phyloP scores from a whole-genome alignment of 768 basidiomycete species.

The Agaricus bisporus region DNA sequence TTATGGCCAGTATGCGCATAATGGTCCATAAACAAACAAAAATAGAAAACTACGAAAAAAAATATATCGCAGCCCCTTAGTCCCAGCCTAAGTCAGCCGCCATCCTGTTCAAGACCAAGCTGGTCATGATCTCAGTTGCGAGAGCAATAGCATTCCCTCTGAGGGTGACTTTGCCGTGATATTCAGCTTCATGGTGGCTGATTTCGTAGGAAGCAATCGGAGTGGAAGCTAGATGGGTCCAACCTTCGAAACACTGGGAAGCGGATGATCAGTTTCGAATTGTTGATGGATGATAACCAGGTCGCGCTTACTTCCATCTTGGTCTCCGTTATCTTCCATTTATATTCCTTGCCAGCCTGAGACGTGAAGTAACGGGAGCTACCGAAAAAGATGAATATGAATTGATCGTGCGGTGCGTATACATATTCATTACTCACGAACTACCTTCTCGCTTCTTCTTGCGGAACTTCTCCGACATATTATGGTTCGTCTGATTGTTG shows the following conservation, averaged over 20 bases:
- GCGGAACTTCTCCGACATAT: slow-evolving; percentile 57
- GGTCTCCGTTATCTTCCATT: slow-evolving; percentile 59
- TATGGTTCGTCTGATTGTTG: slow-evolving; percentile 44
- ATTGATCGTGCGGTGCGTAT: background rate
- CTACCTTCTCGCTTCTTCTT: slow-evolving; percentile 53
- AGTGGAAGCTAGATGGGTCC: slow-evolving; percentile 46
- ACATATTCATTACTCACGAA: slow-evolving; percentile 39
- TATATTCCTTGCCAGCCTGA: slow-evolving; percentile 63
- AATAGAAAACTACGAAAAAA: background rate
- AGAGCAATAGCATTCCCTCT: slow-evolving; percentile 50
- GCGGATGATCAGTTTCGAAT: background rate
- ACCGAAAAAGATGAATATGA: slow-evolving; percentile 2
- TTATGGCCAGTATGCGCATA: slow-evolving; percentile 11
- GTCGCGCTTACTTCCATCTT: slow-evolving; percentile 59
- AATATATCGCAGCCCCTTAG: slow-evolving; percentile 4
- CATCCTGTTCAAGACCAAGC: slow-evolving; percentile 70
- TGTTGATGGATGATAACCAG: background rate
- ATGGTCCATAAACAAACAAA: background rate
- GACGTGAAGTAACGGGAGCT: slow-evolving; percentile 75
- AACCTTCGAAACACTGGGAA: slow-evolving; percentile 57
- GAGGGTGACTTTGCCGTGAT: slow-evolving; percentile 55
- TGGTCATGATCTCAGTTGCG: slow-evolving; percentile 74
- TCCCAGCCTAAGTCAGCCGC: slow-evolving; percentile 55
- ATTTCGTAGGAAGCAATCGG: slow-evolving; percentile 66
- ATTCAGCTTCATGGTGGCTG: slow-evolving; percentile 48